phyloP scores from a whole-genome alignment of 169 alveolate genomes.

The Plasmodium gonderi region DNA sequence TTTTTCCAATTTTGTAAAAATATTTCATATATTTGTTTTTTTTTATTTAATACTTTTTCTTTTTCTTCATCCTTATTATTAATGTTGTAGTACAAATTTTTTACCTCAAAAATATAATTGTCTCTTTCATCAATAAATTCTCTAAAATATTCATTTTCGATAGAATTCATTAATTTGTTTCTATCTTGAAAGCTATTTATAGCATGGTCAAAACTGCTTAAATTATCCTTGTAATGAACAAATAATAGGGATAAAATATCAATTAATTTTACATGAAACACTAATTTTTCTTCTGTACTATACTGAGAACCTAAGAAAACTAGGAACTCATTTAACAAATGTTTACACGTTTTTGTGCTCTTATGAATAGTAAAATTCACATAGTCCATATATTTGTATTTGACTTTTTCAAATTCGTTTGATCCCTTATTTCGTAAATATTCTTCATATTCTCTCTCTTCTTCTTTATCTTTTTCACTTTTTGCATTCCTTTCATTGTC shows the following conservation, averaged over 20 bases:
- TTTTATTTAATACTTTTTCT: conserved; percentile 34
- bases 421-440: conserved; percentile 28
- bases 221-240: conserved; percentile 41
- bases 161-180: conserved; percentile 46
- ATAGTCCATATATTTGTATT: conserved; percentile 56
- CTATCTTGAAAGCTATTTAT: conserved; percentile 74
- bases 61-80: conserved; percentile 14
- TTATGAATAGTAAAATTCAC: conserved; percentile 42
- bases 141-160: conserved; percentile 54
- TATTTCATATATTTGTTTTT: conserved; percentile 43
- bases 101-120: conserved; percentile 31
- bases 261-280: conserved; percentile 45
- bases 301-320: conserved; percentile 66
- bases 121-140: conserved; percentile 62
- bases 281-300: conserved; percentile 50
- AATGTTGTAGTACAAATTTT: conserved; percentile 17
- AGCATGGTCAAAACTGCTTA: conserved; percentile 44
- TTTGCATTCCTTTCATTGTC: not conserved
- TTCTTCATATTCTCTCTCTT: conserved; percentile 18
- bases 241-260: conserved; percentile 57
- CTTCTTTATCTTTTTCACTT: conserved; percentile 5
- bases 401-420: conserved; percentile 60
- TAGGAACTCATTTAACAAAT: conserved; percentile 32
- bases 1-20: conserved; percentile 58
- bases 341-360: conserved; percentile 27